Conservation (phyloP, 768 basidiomycete genomes). For the Macrolepiota fuliginosa region DNA sequence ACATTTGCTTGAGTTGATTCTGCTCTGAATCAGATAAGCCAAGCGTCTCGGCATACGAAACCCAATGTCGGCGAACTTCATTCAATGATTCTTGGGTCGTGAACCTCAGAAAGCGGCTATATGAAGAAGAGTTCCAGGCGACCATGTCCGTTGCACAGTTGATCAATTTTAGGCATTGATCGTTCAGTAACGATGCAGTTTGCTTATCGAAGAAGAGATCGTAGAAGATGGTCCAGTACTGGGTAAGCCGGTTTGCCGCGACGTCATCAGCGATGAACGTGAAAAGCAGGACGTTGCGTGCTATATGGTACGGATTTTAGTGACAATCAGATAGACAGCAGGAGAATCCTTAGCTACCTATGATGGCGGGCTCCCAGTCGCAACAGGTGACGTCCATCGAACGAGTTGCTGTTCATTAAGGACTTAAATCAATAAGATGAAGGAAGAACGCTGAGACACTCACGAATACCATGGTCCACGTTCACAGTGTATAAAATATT, state of each 20-base stretch:
- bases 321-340: neutral
- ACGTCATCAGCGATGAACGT: slow-evolving; percentile 37
- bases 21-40: slow-evolving; percentile 18
- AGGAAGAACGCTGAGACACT: neutral
- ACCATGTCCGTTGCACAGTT: slow-evolving; percentile 27
- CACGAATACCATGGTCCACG: slow-evolving; percentile 25
- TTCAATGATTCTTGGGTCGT: slow-evolving; percentile 33
- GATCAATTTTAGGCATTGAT: slow-evolving; percentile 39
- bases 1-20: slow-evolving; percentile 18
- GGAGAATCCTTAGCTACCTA: slow-evolving; percentile 30
- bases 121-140: slow-evolving; percentile 38
- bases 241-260: slow-evolving; percentile 8
- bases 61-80: slow-evolving; percentile 41
- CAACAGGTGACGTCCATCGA: slow-evolving; percentile 49
- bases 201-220: slow-evolving; percentile 43
- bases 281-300: slow-evolving; percentile 46
- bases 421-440: neutral
- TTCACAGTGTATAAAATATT: slow-evolving; percentile 50
- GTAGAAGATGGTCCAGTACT: slow-evolving; percentile 47
- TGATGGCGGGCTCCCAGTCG: slow-evolving; percentile 44
- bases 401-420: slow-evolving; percentile 21
- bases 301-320: slow-evolving; percentile 24
- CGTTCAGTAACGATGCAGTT: slow-evolving; percentile 27
- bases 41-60: slow-evolving; percentile 28
- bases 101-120: slow-evolving; percentile 35